Conservation (phyloP, 805 yeast species). For the Martiniozyma abietophila region DNA sequence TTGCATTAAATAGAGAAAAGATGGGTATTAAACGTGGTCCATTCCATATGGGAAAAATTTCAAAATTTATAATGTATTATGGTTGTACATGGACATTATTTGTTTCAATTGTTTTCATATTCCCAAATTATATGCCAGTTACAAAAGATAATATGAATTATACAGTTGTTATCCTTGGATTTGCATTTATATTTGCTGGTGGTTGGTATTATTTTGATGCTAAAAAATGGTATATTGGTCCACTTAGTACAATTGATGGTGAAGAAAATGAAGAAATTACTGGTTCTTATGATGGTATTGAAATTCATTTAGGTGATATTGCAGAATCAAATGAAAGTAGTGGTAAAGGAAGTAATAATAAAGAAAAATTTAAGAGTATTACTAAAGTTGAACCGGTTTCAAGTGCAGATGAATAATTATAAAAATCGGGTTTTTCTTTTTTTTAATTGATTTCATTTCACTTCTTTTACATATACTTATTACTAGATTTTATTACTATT, state of each 20-base stretch:
- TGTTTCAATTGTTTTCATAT: conserved; percentile 38
- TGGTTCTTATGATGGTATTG: too few relatives aligned
- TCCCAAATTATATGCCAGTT: conserved; percentile 42
- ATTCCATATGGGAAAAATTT: conserved; percentile 35
- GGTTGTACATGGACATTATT: conserved; percentile 38
- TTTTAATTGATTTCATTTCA: too few relatives aligned
- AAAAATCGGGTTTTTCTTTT: too few relatives aligned
- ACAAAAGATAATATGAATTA: conserved; percentile 41
- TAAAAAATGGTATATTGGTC: conserved; percentile 47
- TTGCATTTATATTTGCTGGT: conserved; percentile 28
- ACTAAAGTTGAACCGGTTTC: too few relatives aligned
- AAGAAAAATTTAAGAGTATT: too few relatives aligned
- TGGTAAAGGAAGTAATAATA: too few relatives aligned
- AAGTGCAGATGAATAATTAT: too few relatives aligned
- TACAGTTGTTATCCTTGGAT: conserved; percentile 40
- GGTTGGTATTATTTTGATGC: conserved; percentile 42
- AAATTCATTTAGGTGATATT: too few relatives aligned
- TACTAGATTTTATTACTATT: too few relatives aligned
- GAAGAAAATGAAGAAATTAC: too few relatives aligned
- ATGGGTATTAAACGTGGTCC: conserved; percentile 41
- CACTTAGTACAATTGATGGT: conserved; percentile 37
- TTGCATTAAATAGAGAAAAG: conserved; percentile 35
- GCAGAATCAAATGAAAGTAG: too few relatives aligned
- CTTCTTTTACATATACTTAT: too few relatives aligned
- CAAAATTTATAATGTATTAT: conserved; percentile 32